These are phyloP conservation scores for Mycena sanguinolenta DNA, from an alignment of 768 basidiomycete species.

Conservation along the genomic window DNA sequence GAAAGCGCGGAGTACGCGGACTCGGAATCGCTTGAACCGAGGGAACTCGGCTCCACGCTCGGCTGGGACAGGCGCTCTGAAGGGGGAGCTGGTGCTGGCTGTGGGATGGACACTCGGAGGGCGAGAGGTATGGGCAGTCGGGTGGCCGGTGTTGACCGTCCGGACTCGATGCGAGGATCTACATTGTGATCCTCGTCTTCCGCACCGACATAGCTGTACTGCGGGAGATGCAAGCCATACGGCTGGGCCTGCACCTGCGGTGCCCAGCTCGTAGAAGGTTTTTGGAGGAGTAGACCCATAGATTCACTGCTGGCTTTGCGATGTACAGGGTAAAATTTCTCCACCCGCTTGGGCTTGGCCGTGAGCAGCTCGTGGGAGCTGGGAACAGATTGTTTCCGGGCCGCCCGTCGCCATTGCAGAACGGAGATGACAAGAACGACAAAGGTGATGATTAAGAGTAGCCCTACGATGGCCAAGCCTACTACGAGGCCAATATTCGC, in stretches of 20 bases:
- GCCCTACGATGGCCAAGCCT: not conserved
- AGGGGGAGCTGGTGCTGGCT: slow-evolving; percentile 1
- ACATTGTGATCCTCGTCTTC: slow-evolving; percentile 14
- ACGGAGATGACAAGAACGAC: slow-evolving; percentile 1
- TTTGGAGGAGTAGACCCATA: slow-evolving; percentile 13
- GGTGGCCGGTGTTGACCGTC: not conserved
- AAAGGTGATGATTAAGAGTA: slow-evolving; percentile 3
- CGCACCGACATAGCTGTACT: not conserved
- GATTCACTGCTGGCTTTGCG: slow-evolving; percentile 5
- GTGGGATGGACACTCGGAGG: slow-evolving; percentile 21
- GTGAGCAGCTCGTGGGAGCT: slow-evolving; percentile 12
- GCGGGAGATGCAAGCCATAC: slow-evolving; percentile 1
- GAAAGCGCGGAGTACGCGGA: slow-evolving; percentile 33
- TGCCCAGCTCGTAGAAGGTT: not conserved
- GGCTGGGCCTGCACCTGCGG: not conserved
- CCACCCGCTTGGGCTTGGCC: slow-evolving; percentile 2
- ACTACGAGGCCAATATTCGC: slow-evolving; percentile 27
- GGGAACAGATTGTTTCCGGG: not conserved
- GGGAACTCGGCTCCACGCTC: slow-evolving; percentile 6
- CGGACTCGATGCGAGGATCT: not conserved
- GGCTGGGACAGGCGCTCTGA: not conserved
- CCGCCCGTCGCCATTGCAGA: slow-evolving; percentile 13
- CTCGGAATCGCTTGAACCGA: slow-evolving; percentile 24
- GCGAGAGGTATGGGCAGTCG: slow-evolving; percentile 6
- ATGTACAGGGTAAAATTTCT: slow-evolving; percentile 8